These are phyloP conservation scores for Tinospora cordifolia DNA, from an alignment of 164 flowering plant genomes.

Conservation along the genomic window DNA sequence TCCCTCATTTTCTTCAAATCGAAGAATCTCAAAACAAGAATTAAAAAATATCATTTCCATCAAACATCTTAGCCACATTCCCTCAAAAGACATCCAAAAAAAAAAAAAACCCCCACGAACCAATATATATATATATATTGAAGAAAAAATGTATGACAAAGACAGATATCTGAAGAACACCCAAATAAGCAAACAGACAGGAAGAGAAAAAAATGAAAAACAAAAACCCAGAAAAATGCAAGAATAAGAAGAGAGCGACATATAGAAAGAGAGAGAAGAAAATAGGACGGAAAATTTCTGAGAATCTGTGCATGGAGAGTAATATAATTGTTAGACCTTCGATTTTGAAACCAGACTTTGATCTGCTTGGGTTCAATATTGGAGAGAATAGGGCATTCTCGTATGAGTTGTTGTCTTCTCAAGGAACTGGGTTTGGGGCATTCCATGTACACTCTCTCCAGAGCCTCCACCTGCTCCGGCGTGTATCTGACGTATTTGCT, in stretches of 20 bases:
- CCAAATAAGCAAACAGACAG: no score
- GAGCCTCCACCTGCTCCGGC: constrained; percentile 68
- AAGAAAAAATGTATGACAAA: no score
- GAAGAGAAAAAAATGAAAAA: neutral
- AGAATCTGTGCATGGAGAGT: neutral
- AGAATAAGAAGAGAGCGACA: neutral
- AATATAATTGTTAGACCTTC: constrained; percentile 31
- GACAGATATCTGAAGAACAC: no score
- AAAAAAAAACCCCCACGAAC: neutral
- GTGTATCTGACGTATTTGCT: constrained; percentile 77
- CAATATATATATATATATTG: no score
- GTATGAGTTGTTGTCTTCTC: constrained; percentile 60
- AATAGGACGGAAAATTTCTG: neutral
- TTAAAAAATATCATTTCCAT: neutral
- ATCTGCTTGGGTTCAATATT: constrained; percentile 83
- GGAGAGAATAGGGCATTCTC: constrained; percentile 63
- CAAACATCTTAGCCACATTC: neutral
- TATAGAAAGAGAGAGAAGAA: neutral
- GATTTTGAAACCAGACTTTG: constrained; percentile 86
- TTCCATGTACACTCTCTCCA: constrained; percentile 60
- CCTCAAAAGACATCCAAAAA: neutral
- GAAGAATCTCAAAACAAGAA: neutral
- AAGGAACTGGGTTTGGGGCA: constrained; percentile 73
- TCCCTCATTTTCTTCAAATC: neutral
- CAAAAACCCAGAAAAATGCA: neutral